Conservation (phyloP, 352 stramenopile species). For the Peronospora destructor region DNA sequence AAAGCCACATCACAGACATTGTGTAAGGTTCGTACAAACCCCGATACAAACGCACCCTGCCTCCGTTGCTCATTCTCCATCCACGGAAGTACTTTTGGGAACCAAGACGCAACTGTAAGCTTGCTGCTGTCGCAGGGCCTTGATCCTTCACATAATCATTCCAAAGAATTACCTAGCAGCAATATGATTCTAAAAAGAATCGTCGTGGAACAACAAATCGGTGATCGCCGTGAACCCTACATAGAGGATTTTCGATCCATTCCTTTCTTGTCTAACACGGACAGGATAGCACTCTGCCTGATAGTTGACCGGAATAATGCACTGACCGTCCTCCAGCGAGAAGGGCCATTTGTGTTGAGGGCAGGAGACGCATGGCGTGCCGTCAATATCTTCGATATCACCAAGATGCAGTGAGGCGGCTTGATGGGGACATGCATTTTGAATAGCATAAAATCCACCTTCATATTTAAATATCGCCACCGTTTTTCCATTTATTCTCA, state of each 20-base stretch:
- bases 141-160: constrained; percentile 7
- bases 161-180: constrained; percentile 5
- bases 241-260: constrained; percentile 52
- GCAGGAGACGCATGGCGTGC: constrained; percentile 60
- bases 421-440: constrained; percentile 75
- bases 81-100: background rate
- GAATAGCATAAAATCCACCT: constrained; percentile 60
- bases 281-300: constrained; percentile 62
- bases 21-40: constrained; percentile 1
- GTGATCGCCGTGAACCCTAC: constrained; percentile 59
- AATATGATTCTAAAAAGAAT: constrained; percentile 52
- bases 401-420: constrained; percentile 73
- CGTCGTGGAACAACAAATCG: constrained; percentile 54
- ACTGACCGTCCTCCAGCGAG: constrained; percentile 67
- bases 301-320: constrained; percentile 42
- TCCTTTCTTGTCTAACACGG: constrained; percentile 32
- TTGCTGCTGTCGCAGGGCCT: background rate
- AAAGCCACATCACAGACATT: background rate
- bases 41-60: background rate
- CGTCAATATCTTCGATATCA: constrained; percentile 82
- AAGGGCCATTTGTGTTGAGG: constrained; percentile 80
- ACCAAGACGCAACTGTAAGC: constrained; percentile 1
- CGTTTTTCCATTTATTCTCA: constrained; percentile 52
- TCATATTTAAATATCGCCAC: constrained; percentile 82
- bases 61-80: background rate